Base-by-base conservation (phyloP, 805 yeast genomes). In the Maudiozyma turicensis region DNA sequence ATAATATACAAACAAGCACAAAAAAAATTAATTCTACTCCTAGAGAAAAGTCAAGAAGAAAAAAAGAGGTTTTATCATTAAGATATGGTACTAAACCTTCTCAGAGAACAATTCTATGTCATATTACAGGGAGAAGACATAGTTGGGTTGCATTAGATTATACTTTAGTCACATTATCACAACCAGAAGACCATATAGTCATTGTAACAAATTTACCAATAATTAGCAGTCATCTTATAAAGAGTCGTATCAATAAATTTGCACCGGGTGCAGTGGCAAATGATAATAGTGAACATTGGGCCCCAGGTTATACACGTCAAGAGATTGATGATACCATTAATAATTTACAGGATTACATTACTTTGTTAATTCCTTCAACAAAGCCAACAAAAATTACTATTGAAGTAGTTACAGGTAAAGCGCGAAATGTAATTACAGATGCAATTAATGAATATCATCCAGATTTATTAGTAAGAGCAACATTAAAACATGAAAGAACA, bases 71-170 rank as follows among this genome's bases (percentile, higher is more conserved):
- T 49, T n/a, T 50, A 41, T 34, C 48, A 55, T n/a, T 40, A 57
- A 14, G 49, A 50, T 29, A 48, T 54, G 15, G 55, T 48, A 42
- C 52, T 55, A 7, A 60, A 58, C 33, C 51, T 48, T 26, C 56
- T 55, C 63, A 64, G 33, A 69, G 90, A 56, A 74, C 74, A 1
- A 69, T 84, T 6, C 59, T 84, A 60, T 80, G 82, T 32, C 84
- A 84, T 59, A 70, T 85, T 30, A 72, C 80, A 53, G 95, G 87
- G 1, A 69, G 90, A 51, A 72, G 68, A 47, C 91, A 85, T 65
- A 82, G 93, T 0, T 85, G 95, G 95, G 86, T 83, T 7, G 81
- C 88, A 1, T 63, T 85, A 37, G 95, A 85, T 60, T 85, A 86
- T 83, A 68, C 77, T 26, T 7, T 66, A 82, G 49, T 69, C 70